Evolutionary conservation across 2,329 filamentous ascomycete species (phyloP).

Genomic region (Clathrospora elynae): DNA sequence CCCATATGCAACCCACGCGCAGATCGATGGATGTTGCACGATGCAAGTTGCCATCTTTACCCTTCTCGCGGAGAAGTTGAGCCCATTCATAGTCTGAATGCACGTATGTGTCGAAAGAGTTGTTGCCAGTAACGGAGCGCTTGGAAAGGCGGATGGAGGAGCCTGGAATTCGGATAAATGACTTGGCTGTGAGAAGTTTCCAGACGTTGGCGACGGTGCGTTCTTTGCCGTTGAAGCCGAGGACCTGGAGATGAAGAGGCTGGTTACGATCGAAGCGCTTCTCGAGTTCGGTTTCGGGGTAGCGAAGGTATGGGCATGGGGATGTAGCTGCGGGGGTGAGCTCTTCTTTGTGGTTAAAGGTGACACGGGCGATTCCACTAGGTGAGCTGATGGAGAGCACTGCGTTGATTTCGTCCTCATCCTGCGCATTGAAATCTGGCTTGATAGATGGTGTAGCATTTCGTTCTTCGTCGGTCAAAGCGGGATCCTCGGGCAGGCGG

Average conservation of each 20-base stretch:
- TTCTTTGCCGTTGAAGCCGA: conserved; percentile 53
- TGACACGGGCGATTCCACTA: conserved; percentile 36
- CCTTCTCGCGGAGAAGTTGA: conserved; percentile 23
- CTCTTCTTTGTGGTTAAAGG: conserved; percentile 32
- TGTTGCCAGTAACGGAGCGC: conserved; percentile 33
- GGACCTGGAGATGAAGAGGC: conserved; percentile 39
- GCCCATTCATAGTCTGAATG: conserved; percentile 24
- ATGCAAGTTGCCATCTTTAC: conserved; percentile 40
- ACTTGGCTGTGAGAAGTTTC: conserved; percentile 33
- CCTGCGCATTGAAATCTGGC: conserved; percentile 12
- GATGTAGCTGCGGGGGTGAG: conserved; percentile 20
- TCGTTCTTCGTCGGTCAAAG: conserved; percentile 13
- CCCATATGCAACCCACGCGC: conserved; percentile 52
- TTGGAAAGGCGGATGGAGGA: conserved; percentile 49
- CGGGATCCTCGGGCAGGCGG: conserved; percentile 32
- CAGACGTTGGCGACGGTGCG: conserved; percentile 42
- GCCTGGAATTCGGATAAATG: conserved; percentile 49
- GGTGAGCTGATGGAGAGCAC: conserved; percentile 27
- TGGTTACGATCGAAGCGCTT: conserved; percentile 37
- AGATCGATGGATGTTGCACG: conserved; percentile 54
- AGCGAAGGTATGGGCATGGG: conserved; percentile 23
- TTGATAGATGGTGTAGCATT: conserved; percentile 10
- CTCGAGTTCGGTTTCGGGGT: conserved; percentile 37
- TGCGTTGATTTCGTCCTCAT: conserved; percentile 22
- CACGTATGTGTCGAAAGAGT: neutral